A percentile compares a stretch with the other conserved stretches of the same genome.
Conservation (phyloP, 208 protist genomes). For the Crithidia acanthocephali region DNA sequence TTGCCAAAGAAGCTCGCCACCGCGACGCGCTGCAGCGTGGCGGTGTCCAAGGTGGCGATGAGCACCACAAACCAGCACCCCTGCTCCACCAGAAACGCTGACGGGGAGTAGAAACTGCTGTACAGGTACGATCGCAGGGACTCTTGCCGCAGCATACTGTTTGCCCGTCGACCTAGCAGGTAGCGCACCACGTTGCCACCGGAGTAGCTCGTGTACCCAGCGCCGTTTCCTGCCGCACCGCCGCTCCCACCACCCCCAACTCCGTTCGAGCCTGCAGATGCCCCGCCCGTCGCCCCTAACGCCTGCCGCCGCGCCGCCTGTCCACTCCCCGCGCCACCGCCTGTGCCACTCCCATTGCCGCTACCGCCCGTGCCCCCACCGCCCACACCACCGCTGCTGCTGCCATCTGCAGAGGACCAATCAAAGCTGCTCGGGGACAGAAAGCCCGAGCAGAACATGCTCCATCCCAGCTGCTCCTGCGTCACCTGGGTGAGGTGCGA, state of each 20-base stretch:
- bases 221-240: not conserved
- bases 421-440: conserved; percentile 15
- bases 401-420: conserved; percentile 8
- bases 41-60: conserved; percentile 14
- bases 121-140: conserved; percentile 31
- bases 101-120: conserved; percentile 39
- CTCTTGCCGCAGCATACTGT: conserved; percentile 24
- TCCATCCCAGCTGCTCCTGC: conserved; percentile 42
- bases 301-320: conserved; percentile 13
- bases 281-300: not conserved
- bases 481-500: conserved; percentile 35
- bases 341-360: not conserved
- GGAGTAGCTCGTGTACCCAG: conserved; percentile 1
- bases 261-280: not conserved
- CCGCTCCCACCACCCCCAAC: not conserved
- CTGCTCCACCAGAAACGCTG: conserved; percentile 46
- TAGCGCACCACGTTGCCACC: conserved; percentile 26
- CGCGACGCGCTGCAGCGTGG: conserved; percentile 34
- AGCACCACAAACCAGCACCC: conserved; percentile 34
- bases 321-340: not conserved
- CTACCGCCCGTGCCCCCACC: not conserved
- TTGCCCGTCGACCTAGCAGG: conserved; percentile 20
- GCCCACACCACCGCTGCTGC: not conserved
- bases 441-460: conserved; percentile 27
- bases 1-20: conserved; percentile 31